A percentile compares a stretch with the other conserved stretches of the same genome.
Conservation (phyloP, 768 basidiomycete genomes). For the Leccinum disarticulatum region DNA sequence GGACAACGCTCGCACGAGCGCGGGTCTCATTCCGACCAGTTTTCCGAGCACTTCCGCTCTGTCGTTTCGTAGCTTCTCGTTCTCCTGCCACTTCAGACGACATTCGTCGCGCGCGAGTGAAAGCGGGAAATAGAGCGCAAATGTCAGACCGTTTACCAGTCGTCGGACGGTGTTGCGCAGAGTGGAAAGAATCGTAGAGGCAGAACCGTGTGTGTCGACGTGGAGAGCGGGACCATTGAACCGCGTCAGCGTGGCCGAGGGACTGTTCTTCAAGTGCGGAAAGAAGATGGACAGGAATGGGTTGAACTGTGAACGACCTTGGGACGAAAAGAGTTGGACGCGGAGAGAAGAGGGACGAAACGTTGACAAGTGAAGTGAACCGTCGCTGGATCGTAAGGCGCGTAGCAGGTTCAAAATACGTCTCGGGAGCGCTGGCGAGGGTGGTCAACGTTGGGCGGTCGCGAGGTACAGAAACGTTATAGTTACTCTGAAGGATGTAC, state of each 20-base stretch:
- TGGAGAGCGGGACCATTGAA: too few species aligned
- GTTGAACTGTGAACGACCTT: constrained; percentile 44
- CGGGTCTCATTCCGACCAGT: too few species aligned
- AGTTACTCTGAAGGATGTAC: constrained; percentile 80
- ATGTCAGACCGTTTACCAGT: too few species aligned
- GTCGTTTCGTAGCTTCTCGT: too few species aligned
- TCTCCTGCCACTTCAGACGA: too few species aligned
- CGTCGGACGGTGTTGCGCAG: too few species aligned
- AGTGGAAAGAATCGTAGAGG: too few species aligned
- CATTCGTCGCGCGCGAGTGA: too few species aligned
- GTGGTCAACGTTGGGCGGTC: constrained; percentile 6
- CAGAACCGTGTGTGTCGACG: too few species aligned
- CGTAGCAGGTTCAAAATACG: constrained; percentile 36
- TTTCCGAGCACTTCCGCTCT: too few species aligned
- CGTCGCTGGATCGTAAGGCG: constrained; percentile 41
- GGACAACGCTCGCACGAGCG: too few species aligned
- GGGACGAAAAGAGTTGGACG: constrained; percentile 46
- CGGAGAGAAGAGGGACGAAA: constrained; percentile 50
- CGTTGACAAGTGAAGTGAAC: constrained; percentile 46
- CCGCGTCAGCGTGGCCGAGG: constrained; percentile 24
- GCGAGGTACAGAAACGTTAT: constrained; percentile 8
- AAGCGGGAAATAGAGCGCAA: too few species aligned
- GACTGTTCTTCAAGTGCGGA: constrained; percentile 52
- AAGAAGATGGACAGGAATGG: constrained; percentile 47
- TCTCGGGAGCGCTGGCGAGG: constrained; percentile 26